Evolutionary conservation across 176 grass and related monocot genomes (phyloP), one percentile per base, ranked within the genome.

Genomic region (Musa beccarii): DNA sequence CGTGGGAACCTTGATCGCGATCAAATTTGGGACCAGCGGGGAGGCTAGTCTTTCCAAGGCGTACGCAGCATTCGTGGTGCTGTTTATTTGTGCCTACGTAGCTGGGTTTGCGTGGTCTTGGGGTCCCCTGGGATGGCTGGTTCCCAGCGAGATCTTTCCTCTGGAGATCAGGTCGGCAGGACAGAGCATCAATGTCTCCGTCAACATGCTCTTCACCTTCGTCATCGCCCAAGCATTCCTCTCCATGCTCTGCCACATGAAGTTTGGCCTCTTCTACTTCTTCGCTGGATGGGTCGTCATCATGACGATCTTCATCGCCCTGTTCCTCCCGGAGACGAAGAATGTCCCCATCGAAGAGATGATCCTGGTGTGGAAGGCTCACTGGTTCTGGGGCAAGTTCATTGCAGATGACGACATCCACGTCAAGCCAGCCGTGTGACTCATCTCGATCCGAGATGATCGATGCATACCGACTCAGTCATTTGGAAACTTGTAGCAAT

Each of bases 351-450:
- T 76, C 14, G 74, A 76, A 21, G 74, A 76, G 56, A 76, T 76
- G 74, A 13, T 62, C 11, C 25, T 62, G 19, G 74, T 76, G 25
- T 76, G 74, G 74, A 76, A 76, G 29, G 9, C 56, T 13, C 74
- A 76, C 74, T 76, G 74, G 74, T 76, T 76, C n/a, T 76, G 74
- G 73, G 17, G 74, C 54, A 76, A 49, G 34, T 76, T 76, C 74
- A 63, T 76, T 8, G 25, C 74, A 5, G 74, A 62, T 7, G 28
- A 63, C 2, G 56, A 61, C 23, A n/a, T 29, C 10, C 70, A 22
- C 5, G 28, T 8, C 15, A 87, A 88, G 75, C 3, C 68, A 21
- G 79, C 10, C 17, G 26, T 54, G 56, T 82, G 43, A 77, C 83
- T 73, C 53, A 72, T 73, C 59, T 77, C 75, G 80, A 25, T 66